Evolutionary conservation across 2,329 filamentous ascomycete genomes (phyloP).

Genomic region (Orbilia brochopaga): DNA sequence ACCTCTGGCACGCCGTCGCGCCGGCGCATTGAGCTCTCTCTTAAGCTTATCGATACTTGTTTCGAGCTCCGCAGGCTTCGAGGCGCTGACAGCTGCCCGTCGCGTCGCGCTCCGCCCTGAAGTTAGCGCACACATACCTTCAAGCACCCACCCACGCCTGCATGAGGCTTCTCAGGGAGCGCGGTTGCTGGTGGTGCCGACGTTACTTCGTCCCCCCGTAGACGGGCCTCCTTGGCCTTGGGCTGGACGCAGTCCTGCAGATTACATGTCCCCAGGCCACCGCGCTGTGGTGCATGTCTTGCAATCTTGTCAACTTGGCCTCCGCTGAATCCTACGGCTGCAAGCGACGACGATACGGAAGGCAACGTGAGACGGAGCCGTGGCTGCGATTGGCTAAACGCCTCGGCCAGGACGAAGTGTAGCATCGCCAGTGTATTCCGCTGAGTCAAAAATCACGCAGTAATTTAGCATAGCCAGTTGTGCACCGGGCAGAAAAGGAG

Average conservation of each 20-base stretch:
- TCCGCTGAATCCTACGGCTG: conserved; percentile 38
- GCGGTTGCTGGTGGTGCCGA: too few relatives aligned
- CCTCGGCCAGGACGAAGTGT: neutral
- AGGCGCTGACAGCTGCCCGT: conserved; percentile 6
- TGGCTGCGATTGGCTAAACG: conserved; percentile 26
- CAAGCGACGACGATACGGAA: conserved; percentile 16
- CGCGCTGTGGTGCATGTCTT: neutral
- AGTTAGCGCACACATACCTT: too few relatives aligned
- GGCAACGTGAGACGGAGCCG: conserved; percentile 43
- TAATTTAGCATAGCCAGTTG: too few relatives aligned
- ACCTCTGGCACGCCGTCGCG: too few relatives aligned
- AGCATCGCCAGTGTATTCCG: conserved; percentile 10
- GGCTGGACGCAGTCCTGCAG: neutral
- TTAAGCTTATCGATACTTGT: conserved; percentile 6
- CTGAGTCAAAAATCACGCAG: conserved; percentile 10
- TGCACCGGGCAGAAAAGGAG: too few relatives aligned
- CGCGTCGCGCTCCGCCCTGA: neutral
- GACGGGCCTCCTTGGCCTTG: too few relatives aligned
- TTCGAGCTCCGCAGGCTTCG: neutral
- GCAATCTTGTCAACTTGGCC: neutral
- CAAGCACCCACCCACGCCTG: too few relatives aligned
- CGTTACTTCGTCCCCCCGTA: too few relatives aligned
- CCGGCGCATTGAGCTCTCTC: conserved; percentile 1
- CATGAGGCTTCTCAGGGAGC: too few relatives aligned
- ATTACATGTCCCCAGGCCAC: neutral